Base-by-base conservation (phyloP, 352 stramenopile genomes). In the Globisporangium polare region DNA sequence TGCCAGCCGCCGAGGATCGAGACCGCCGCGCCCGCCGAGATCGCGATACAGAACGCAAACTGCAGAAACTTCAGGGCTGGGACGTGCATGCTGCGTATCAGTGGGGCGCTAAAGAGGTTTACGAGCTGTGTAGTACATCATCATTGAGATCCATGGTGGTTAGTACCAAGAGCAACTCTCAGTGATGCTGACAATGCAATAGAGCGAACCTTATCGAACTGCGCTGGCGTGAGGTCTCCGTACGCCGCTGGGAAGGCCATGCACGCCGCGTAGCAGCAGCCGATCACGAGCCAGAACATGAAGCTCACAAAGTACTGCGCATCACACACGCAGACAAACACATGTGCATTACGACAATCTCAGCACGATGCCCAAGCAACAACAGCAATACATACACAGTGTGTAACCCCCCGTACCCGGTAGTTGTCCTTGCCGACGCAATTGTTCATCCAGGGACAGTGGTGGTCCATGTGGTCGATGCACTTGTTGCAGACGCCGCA, bases 371-470 rank as follows among this genome's bases (percentile, higher is more conserved):
- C 4, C 20, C 26, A 41, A 35, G 29, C 41, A 62, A 12, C 6
- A 54, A 26, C 15, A 54, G 41, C 5, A 41, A 2, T 22, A 18
- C 24, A 20, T 26, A 53, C 13, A 37, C 12, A 45, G 9, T 37
- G 46, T 2, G 46, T 33, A 22, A n/a, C n/a, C 41, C n/a, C 41
- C 17, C 74, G 15, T 77, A 88, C 78, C 53, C 77, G 98, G 79
- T 99, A 97, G 75, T 99, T 99, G 62, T 94, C 84, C 47, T 97
- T 93, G 47, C 95, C 96, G 53, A 99, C 88, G 70, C 95, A 99
- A 78, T 99, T 99, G 71, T 99, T 98, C 7, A 98, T 86, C 95
- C 95, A 99, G n/a, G 95, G 95, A 63, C 95, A 98, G 73, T 98
- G 94, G 82, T 98, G 96, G 69, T 99, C 97, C 92, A 99, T 98